Conservation (phyloP, 2,329 filamentous ascomycete genomes). For the Pseudogymnoascus sp. region DNA sequence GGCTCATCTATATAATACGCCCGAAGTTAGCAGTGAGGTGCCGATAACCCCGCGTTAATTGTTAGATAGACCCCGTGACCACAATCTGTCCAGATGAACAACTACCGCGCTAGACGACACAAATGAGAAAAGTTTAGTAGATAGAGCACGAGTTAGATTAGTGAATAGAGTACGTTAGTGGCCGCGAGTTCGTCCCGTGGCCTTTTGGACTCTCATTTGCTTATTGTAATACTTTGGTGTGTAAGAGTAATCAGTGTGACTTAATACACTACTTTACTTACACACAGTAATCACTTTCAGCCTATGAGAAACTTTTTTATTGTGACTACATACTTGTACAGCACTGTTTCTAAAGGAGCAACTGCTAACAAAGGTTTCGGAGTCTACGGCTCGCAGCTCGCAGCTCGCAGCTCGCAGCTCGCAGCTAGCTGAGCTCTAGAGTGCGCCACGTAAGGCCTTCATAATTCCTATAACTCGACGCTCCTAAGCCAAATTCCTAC, state of each 20-base stretch:
- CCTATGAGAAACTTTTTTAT: neutral
- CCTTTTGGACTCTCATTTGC: neutral
- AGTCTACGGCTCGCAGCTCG: too few relatives aligned
- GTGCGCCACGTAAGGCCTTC: neutral
- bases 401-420: too few relatives aligned
- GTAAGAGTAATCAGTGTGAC: neutral
- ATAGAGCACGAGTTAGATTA: neutral
- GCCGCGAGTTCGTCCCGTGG: neutral
- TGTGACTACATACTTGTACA: neutral
- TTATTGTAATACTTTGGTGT: neutral
- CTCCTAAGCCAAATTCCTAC: neutral
- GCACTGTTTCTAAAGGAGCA: neutral
- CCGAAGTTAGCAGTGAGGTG: neutral
- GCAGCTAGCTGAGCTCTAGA: too few relatives aligned
- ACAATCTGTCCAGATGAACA: neutral
- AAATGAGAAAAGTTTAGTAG: neutral
- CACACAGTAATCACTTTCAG: neutral
- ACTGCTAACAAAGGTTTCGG: neutral
- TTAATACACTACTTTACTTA: neutral
- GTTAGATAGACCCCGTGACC: neutral
- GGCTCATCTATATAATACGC: neutral
- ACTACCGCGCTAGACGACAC: neutral
- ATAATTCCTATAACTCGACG: neutral
- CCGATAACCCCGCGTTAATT: neutral
- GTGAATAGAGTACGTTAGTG: neutral